Evolutionary conservation across 768 basidiomycete genomes (phyloP), one percentile per base, ranked within the genome.

Genomic region (Psilocybe subaeruginosa): DNA sequence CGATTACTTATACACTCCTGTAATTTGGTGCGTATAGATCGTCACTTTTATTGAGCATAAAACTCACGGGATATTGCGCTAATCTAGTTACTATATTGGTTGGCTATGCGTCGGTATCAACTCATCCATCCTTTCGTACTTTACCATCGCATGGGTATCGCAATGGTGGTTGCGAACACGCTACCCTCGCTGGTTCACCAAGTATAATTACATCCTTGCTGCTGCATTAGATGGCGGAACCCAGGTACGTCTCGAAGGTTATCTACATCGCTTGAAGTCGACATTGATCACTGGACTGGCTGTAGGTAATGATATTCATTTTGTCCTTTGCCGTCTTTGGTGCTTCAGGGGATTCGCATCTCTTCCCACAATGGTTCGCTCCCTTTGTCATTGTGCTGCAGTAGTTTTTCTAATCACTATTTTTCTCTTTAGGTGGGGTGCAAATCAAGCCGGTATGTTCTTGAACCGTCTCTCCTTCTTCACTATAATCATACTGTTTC

Each of bases 291-390:
- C 35, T 39, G n/a, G 41, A 39, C 52, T 41, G 37, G 9, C 17
- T 46, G 5, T 77, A 84, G 69, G 82, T 85, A 16, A 86, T 86
- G 84, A 77, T 82, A 33, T 83, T 83, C 70, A 74, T 85, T 17
- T 73, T 81, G 8, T 83, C 84, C 1, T 69, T 84, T 73, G 66
- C 82, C 0, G 82, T 86, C 3, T 80, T 81, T 58, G 85, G 85
- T 19, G 85, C 80, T 3, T 76, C 77, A 11, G 83, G 85, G 2
- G 69, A 71, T 12, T 68, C 82, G 0, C 80, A 84, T 64, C 67
- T 79, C 23, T 85, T 85, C 76, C 82, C 84, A 8, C 69, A 73
- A 64, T 85, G 83, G 85, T 72, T 35, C 35, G 63, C 49, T 54
- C 33, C 55, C 64, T 54, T 58, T 54, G 41, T 54, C 45, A 55